Base-by-base conservation (phyloP, 2,329 filamentous ascomycete genomes). In the Remersonia thermophila region DNA sequence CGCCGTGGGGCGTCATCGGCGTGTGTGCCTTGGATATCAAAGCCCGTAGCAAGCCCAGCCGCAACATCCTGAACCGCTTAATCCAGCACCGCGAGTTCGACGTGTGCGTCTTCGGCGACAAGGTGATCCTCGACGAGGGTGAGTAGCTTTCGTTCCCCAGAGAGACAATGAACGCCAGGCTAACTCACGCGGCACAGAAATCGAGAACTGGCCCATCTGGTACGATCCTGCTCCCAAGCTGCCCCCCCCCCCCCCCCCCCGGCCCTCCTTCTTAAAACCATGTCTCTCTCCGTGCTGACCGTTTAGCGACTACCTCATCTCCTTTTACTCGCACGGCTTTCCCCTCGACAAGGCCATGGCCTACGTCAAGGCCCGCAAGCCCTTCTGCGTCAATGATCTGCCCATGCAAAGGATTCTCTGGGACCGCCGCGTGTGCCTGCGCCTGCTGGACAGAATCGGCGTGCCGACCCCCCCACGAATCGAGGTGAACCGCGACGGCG, bases 241-340 rank as follows among this genome's bases (percentile, higher is more conserved):
- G n/a, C n/a, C n/a, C n/a, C n/a, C n/a, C n/a, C n/a, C n/a, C n/a
- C n/a, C n/a, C n/a, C 20, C 20, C 9, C 20, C 9, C 20, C 20
- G 5, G 5, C 20, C 9, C 20, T 23, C 20, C 20, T 23, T 23
- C 5, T 9, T 23, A n/a, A n/a, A n/a, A n/a, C n/a, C 11, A 4
- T 30, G 20, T 11, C 12, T 18, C 4, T 32, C 36, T 12, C 23
- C 39, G 11, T 23, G 32, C 33, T 35, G 15, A 35, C 33, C n/a
- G 17, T 10, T 15, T 43, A 74, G 70, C 58, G 91, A 98, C 61
- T 98, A 93, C 52, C 63, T 98, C 38, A 94, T 98, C 52, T 94
- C 87, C 3, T 98, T 98, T 62, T 98, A 96, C 60, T 96, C 89
- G 0, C 89, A 95, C 56, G 91, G 91, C 1, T 98, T 98, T 48